Percentiles rank a stretch among this genome's conserved stretches.
Conservation (phyloP, 768 basidiomycete genomes). For the Lepiota venenata region DNA sequence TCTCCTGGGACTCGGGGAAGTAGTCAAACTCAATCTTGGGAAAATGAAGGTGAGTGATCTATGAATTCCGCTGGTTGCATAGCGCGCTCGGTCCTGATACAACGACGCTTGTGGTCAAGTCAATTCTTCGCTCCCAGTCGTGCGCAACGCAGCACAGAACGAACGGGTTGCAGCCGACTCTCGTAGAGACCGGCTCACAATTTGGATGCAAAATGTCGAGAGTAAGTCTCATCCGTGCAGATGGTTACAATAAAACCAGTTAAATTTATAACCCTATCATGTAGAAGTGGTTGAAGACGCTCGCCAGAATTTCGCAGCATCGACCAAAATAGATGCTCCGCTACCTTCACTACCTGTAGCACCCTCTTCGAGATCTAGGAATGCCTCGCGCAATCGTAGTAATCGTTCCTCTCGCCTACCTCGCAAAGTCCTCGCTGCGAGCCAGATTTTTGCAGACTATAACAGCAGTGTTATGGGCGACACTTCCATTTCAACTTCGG, state of each 20-base stretch:
- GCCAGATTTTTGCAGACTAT: slow-evolving; percentile 63
- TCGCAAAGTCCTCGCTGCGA: slow-evolving; percentile 60
- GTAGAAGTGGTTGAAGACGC: slow-evolving; percentile 82
- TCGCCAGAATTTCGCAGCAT: slow-evolving; percentile 66
- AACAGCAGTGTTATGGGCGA: slow-evolving; percentile 30
- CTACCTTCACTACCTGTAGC: slow-evolving; percentile 67
- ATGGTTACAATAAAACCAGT: background rate
- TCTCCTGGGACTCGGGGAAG: slow-evolving; percentile 6
- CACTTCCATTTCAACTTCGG: slow-evolving; percentile 26
- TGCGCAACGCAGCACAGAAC: slow-evolving; percentile 49
- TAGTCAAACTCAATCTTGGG: slow-evolving; percentile 42
- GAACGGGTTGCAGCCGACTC: slow-evolving; percentile 53
- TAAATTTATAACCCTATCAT: background rate
- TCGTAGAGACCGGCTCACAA: slow-evolving; percentile 63
- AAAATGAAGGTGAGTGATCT: slow-evolving; percentile 34
- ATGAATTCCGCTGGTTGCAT: slow-evolving; percentile 29
- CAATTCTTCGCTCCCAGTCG: slow-evolving; percentile 50
- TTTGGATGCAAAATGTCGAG: slow-evolving; percentile 84
- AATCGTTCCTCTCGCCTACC: slow-evolving; percentile 54
- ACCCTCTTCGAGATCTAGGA: slow-evolving; percentile 35
- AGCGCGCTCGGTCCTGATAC: slow-evolving; percentile 19
- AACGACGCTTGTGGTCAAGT: slow-evolving; percentile 21
- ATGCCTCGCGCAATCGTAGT: slow-evolving; percentile 38
- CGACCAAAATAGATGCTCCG: slow-evolving; percentile 39
- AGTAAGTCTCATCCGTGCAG: slow-evolving; percentile 46